Percentiles rank a stretch among this genome's conserved stretches.
Conservation (phyloP, 139 green algal species). For the Gonium pectorale region DNA sequence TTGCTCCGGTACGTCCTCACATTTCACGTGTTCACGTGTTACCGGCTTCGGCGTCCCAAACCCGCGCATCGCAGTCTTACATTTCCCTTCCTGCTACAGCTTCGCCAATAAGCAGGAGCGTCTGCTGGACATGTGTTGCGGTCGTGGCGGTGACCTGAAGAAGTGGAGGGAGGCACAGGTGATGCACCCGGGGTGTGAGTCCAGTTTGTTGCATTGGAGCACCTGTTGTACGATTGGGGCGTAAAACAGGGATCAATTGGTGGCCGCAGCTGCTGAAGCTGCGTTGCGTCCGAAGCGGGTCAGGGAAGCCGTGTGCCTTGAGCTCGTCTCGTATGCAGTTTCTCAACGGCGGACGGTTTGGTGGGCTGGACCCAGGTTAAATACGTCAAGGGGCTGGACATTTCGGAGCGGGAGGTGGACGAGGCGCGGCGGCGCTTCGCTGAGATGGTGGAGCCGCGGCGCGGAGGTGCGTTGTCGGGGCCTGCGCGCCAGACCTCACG, state of each 20-base stretch:
- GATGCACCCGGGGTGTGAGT: no score
- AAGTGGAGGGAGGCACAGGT: constrained; percentile 86
- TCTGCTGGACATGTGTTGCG: constrained; percentile 92
- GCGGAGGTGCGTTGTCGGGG: neutral
- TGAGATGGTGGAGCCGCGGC: constrained; percentile 40
- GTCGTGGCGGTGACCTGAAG: constrained; percentile 88
- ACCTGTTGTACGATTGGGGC: no score
- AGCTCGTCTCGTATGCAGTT: no score
- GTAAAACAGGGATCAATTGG: no score
- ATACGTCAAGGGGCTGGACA: constrained; percentile 88
- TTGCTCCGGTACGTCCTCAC: constrained; percentile 79
- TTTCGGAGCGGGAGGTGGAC: constrained; percentile 84
- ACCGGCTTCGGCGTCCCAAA: no score
- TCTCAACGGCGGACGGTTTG: no score
- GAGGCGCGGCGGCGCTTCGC: constrained; percentile 75
- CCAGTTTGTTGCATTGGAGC: no score
- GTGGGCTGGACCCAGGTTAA: constrained; percentile 72
- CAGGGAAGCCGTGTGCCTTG: no score
- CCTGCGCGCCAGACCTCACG: no score
- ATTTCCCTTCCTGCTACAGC: constrained; percentile 54
- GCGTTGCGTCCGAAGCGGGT: no score
- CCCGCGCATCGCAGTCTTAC: no score
- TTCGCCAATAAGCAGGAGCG: constrained; percentile 73
- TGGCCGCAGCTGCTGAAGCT: no score
- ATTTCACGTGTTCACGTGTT: neutral